These are phyloP conservation scores for Liriodendron chinense DNA, from an alignment of 164 flowering plant genomes.

Conservation along the genomic window DNA sequence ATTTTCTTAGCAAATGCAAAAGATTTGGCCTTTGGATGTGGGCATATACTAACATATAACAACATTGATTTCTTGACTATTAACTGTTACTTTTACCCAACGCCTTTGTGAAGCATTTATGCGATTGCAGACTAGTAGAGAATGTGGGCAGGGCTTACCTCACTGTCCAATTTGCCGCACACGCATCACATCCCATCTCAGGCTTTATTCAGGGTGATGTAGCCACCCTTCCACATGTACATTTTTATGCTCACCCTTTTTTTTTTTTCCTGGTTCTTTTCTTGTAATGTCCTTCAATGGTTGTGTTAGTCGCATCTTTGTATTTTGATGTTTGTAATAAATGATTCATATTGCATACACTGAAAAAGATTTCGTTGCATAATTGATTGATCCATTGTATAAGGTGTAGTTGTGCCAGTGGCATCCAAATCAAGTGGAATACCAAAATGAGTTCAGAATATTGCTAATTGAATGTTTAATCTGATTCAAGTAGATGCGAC, in stretches of 20 bases:
- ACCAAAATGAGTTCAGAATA: too few species aligned
- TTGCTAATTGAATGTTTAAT: too few species aligned
- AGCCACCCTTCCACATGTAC: background rate
- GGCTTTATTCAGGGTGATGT: slow-evolving; percentile 33
- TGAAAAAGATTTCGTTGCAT: too few species aligned
- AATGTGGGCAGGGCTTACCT: slow-evolving; percentile 39
- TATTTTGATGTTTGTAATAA: too few species aligned
- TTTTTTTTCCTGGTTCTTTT: too few species aligned
- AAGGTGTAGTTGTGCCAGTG: too few species aligned
- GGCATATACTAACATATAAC: slow-evolving; percentile 45
- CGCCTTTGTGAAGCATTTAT: background rate
- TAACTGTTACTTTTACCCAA: too few species aligned
- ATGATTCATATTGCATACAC: too few species aligned
- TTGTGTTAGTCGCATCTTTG: background rate
- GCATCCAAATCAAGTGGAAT: too few species aligned
- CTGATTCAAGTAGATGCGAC: too few species aligned
- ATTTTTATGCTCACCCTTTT: background rate
- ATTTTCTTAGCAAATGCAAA: slow-evolving; percentile 47
- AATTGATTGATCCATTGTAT: too few species aligned
- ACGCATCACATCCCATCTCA: slow-evolving; percentile 38
- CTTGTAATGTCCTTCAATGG: background rate
- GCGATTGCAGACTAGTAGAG: slow-evolving; percentile 42
- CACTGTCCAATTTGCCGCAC: slow-evolving; percentile 57
- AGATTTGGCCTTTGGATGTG: slow-evolving; percentile 64
- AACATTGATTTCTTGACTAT: background rate